phyloP scores from a whole-genome alignment of 1,284 basidiomycete species.

The Trichosporon sp. region DNA sequence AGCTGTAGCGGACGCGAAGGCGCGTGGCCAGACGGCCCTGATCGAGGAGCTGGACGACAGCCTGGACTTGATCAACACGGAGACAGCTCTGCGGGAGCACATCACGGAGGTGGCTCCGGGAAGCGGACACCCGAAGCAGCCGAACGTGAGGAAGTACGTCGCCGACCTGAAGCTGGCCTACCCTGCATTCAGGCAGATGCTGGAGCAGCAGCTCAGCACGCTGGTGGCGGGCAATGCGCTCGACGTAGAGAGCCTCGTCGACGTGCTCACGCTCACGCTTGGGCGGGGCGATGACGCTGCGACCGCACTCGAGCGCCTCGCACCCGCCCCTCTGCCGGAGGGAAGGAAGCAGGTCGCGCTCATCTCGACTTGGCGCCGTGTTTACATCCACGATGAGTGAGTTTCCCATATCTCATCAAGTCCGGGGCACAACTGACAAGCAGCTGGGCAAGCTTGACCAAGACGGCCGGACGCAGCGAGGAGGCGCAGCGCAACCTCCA shows the following conservation, averaged over 20 bases:
- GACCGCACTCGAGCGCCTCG: constrained; percentile 50
- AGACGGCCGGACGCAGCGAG: constrained; percentile 41
- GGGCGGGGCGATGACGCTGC: constrained; percentile 47
- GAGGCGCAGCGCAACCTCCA: constrained; percentile 32
- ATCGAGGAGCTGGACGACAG: constrained; percentile 49
- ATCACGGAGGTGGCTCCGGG: constrained; percentile 17
- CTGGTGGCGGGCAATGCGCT: constrained; percentile 34
- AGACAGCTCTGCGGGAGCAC: constrained; percentile 44
- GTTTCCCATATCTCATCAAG: constrained; percentile 27
- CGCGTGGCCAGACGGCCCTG: constrained; percentile 20
- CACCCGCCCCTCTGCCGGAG: constrained; percentile 58
- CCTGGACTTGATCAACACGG: constrained; percentile 55
- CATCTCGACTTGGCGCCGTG: constrained; percentile 72
- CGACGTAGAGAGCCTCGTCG: constrained; percentile 51
- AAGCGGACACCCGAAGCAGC: constrained; percentile 5
- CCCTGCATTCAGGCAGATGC: constrained; percentile 24
- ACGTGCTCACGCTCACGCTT: constrained; percentile 50
- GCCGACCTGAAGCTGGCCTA: constrained; percentile 5
- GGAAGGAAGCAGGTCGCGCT: constrained; percentile 65
- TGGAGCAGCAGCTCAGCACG: constrained; percentile 10
- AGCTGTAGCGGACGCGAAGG: constrained; percentile 65
- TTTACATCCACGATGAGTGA: constrained; percentile 82
- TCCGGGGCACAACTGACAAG: background rate
- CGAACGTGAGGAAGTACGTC: constrained; percentile 17
- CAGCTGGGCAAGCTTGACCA: constrained; percentile 37